phyloP scores from a whole-genome alignment of 2,329 filamentous ascomycete species.

The Kalmusia sp. region DNA sequence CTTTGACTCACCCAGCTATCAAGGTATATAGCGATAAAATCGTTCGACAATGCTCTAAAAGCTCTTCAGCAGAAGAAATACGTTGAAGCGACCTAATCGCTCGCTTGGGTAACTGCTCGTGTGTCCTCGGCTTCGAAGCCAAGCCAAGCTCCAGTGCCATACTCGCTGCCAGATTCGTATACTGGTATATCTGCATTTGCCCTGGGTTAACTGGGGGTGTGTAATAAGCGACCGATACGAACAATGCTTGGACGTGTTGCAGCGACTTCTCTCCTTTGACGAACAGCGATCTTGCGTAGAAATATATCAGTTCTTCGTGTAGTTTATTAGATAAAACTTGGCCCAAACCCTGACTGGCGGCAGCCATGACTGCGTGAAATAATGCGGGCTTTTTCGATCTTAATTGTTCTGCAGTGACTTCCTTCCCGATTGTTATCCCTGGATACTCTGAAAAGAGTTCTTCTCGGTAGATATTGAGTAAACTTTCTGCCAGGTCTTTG shows the following conservation, averaged over 20 bases:
- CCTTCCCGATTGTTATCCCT: constrained; percentile 34
- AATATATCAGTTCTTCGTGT: constrained; percentile 41
- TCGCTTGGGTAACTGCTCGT: constrained; percentile 45
- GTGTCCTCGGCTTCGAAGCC: constrained; percentile 45
- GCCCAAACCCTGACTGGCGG: constrained; percentile 42
- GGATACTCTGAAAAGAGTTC: constrained; percentile 39
- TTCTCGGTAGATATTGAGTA: constrained; percentile 39
- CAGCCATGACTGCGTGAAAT: constrained; percentile 47
- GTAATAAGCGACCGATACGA: constrained; percentile 43
- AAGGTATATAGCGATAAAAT: constrained; percentile 40
- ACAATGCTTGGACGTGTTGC: constrained; percentile 44
- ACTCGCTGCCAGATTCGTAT: constrained; percentile 43
- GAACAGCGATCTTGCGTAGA: constrained; percentile 42
- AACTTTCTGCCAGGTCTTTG: constrained; percentile 33
- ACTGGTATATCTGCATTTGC: constrained; percentile 44
- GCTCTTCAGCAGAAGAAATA: constrained; percentile 43
- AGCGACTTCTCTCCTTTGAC: constrained; percentile 47
- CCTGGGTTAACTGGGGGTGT: constrained; percentile 41
- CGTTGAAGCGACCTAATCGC: constrained; percentile 39
- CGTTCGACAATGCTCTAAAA: constrained; percentile 44
- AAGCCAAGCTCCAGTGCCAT: constrained; percentile 47
- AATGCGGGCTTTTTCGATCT: constrained; percentile 40
- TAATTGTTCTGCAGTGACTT: constrained; percentile 40
- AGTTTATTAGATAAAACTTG: constrained; percentile 38
- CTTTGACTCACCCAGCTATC: constrained; percentile 32